Conservation (phyloP, 2,329 filamentous ascomycete genomes). For the Calonectria multiphialidica region DNA sequence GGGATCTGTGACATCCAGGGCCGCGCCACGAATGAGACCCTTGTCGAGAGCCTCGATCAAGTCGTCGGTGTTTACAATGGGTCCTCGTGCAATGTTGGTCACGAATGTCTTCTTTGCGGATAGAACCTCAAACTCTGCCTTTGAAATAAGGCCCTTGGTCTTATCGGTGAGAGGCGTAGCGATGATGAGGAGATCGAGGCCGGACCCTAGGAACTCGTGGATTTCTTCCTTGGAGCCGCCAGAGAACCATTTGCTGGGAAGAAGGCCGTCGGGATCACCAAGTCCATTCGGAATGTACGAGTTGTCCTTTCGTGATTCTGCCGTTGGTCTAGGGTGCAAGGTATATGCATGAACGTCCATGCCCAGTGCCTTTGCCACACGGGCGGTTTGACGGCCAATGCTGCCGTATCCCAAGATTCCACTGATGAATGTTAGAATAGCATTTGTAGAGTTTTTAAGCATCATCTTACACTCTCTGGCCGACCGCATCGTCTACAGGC, state of each 20-base stretch:
- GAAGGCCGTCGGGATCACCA: conserved; percentile 62
- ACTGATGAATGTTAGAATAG: conserved; percentile 40
- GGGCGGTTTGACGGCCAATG: conserved; percentile 66
- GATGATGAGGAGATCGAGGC: conserved; percentile 66
- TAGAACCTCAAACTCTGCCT: conserved; percentile 61
- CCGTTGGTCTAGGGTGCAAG: conserved; percentile 74
- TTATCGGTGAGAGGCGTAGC: conserved; percentile 62
- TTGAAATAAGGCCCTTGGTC: conserved; percentile 64
- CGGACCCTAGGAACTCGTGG: conserved; percentile 63
- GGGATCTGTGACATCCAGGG: conserved; percentile 83
- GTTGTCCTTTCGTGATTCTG: conserved; percentile 72
- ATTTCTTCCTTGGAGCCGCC: conserved; percentile 57
- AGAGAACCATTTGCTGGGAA: conserved; percentile 65
- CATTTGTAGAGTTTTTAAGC: neutral
- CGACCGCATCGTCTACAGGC: conserved; percentile 57
- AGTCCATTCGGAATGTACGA: conserved; percentile 78
- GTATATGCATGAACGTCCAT: conserved; percentile 83
- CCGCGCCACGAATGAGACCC: conserved; percentile 69
- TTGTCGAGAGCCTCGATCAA: conserved; percentile 71
- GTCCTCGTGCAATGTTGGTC: conserved; percentile 77
- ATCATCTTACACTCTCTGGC: conserved; percentile 60
- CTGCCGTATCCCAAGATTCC: conserved; percentile 67
- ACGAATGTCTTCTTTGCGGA: conserved; percentile 67
- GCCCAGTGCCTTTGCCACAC: conserved; percentile 73
- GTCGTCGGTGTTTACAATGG: conserved; percentile 63